Evolutionary conservation across 345 rosid species (phyloP).

Genomic region (Punica granatum): DNA sequence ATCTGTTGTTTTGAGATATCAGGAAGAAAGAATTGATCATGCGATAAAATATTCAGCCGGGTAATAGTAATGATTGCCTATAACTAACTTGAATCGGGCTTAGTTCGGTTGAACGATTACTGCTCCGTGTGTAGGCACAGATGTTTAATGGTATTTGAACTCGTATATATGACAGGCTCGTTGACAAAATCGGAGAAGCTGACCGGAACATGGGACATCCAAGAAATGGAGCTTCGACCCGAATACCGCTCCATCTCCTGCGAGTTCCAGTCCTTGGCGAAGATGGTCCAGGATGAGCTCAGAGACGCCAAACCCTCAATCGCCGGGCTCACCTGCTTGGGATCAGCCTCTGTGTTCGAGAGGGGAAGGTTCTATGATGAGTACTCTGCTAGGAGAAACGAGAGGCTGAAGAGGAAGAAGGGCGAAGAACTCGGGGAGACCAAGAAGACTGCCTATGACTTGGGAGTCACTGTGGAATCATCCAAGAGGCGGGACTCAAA

Average conservation of each 20-base stretch:
- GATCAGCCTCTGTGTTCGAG: conserved; percentile 45
- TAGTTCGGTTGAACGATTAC: neutral
- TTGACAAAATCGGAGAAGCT: conserved; percentile 44
- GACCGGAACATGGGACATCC: conserved; percentile 20
- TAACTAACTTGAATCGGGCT: too few relatives aligned
- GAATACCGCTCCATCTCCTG: conserved; percentile 58
- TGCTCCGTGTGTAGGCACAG: neutral
- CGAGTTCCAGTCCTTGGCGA: conserved; percentile 54
- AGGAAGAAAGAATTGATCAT: neutral
- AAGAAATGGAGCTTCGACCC: conserved; percentile 37
- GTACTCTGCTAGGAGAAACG: conserved; percentile 78
- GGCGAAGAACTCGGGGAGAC: conserved; percentile 21
- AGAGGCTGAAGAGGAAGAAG: conserved; percentile 63
- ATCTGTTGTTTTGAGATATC: neutral
- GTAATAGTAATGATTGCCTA: too few relatives aligned
- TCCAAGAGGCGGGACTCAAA: conserved; percentile 48
- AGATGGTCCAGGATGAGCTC: conserved; percentile 36
- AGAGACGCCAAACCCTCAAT: conserved; percentile 19
- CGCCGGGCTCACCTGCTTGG: conserved; percentile 4
- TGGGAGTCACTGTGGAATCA: conserved; percentile 56
- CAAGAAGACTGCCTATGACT: conserved; percentile 29
- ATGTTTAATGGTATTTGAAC: neutral
- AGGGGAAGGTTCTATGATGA: conserved; percentile 84
- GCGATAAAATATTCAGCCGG: too few relatives aligned
- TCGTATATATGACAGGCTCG: conserved; percentile 33